Base-by-base conservation (phyloP, 495 filamentous ascomycete genomes). In the Usnea hakonensis region DNA sequence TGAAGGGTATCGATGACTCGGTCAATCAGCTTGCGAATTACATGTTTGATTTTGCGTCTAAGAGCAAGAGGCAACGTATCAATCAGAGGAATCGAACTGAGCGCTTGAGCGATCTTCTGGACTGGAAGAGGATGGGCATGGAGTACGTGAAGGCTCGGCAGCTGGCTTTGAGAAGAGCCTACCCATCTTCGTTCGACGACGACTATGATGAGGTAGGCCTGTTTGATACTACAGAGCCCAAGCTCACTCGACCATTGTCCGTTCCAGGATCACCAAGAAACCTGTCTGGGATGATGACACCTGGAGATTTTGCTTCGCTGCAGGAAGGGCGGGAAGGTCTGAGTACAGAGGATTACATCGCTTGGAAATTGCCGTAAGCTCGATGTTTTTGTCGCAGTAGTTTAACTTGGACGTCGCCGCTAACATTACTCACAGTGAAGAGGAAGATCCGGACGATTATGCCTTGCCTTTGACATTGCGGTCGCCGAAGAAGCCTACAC, bases 61-160 rank as follows among this genome's bases (percentile, higher is more conserved):
- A 97, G 83, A 95, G 90, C 74, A 86, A 91, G 62, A 85, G 94
- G 40, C 94, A 98, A 73, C 87, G 94, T 26, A 98, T 98, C 78
- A 98, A 98, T 77, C 95, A 97, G 77, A 85, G 94, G 21, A 98
- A 98, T 77, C 85, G 94, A n/a, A 97, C 95, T 0, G 94, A 98
- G 76, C 84, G 94, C 28, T 77, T 98, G 55, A 95, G 91, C 67
- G 94, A 98, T 72, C 79, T 98, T 36, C 78, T 98, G 53, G 94
- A 98, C 74, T 98, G 94, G 94, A 98, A 98, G 80, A 81, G 94
- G 44, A 98, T 98, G 94, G 94, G 94, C 14, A 84, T 97, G 88
- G 94, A 98, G 74, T 98, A 98, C 67, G 89, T 96, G 75, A 98
- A 98, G 77, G 94, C 94, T 38, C 84, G 94, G 40, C 95, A 97